Conservation (phyloP, 208 protist species). For the Leishmania gerbilli region DNA sequence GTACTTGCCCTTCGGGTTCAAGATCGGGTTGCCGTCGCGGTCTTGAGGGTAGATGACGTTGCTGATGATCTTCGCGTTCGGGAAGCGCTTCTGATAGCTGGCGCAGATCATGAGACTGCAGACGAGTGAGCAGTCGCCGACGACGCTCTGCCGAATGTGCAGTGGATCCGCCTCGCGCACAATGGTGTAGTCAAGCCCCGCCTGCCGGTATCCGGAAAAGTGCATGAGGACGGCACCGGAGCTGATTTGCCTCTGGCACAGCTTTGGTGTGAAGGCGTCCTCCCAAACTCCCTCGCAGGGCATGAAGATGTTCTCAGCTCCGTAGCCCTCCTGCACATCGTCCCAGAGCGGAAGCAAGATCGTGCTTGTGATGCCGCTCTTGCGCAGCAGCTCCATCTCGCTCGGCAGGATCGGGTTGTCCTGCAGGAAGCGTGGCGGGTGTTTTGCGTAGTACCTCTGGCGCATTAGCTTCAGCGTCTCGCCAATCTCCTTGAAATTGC, state of each 20-base stretch:
- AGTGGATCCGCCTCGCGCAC: slow-evolving; percentile 73
- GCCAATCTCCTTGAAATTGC: slow-evolving; percentile 68
- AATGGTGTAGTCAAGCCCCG: slow-evolving; percentile 39
- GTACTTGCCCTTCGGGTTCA: slow-evolving; percentile 90
- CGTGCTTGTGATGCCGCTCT: slow-evolving; percentile 67
- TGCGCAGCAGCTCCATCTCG: slow-evolving; percentile 80
- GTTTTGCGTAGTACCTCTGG: slow-evolving; percentile 44
- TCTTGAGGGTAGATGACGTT: slow-evolving; percentile 91
- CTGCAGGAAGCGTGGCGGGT: slow-evolving; percentile 78
- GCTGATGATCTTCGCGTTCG: slow-evolving; percentile 82
- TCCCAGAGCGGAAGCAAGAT: slow-evolving; percentile 87
- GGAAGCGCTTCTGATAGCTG: slow-evolving; percentile 83
- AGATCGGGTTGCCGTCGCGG: slow-evolving; percentile 61
- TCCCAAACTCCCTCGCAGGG: slow-evolving; percentile 65
- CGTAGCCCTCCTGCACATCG: slow-evolving; percentile 82
- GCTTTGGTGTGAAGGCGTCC: slow-evolving; percentile 49
- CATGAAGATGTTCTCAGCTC: slow-evolving; percentile 85
- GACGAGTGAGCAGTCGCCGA: slow-evolving; percentile 89
- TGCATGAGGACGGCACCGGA: slow-evolving; percentile 41
- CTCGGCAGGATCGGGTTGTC: slow-evolving; percentile 78
- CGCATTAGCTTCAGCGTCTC: slow-evolving; percentile 67
- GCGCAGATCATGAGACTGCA: slow-evolving; percentile 79
- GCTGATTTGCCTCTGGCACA: slow-evolving; percentile 30
- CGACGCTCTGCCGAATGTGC: slow-evolving; percentile 82
- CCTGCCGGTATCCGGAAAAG: slow-evolving; percentile 32